Percentiles rank a stretch among this genome's conserved stretches.
phyloP scores from a whole-genome alignment of 495 filamentous ascomycete genomes.

The Xanthoparmelia taractica region DNA sequence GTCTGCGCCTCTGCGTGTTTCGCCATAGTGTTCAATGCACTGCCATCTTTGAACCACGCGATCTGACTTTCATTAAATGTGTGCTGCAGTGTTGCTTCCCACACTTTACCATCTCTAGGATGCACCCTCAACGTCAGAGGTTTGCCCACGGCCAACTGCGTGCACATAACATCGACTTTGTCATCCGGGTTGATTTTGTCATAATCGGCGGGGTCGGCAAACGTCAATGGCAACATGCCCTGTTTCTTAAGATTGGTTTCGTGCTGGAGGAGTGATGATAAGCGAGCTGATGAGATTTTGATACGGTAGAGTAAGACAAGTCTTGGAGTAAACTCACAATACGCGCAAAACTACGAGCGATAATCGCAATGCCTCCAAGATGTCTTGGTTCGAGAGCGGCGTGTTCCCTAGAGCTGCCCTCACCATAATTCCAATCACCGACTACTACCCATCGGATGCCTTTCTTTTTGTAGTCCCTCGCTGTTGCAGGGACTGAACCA shows the following conservation, averaged over 20 bases:
- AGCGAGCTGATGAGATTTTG: not conserved
- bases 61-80: slow-evolving; percentile 97
- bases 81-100: slow-evolving; percentile 77
- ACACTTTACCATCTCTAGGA: slow-evolving; percentile 64
- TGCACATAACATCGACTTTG: slow-evolving; percentile 84
- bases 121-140: slow-evolving; percentile 87
- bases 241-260: slow-evolving; percentile 99
- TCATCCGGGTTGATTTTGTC: slow-evolving; percentile 92
- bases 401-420: slow-evolving; percentile 95
- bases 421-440: slow-evolving; percentile 99
- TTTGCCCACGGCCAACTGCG: slow-evolving; percentile 86
- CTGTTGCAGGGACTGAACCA: slow-evolving; percentile 84
- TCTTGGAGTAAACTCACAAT: slow-evolving; percentile 47
- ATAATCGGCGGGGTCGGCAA: slow-evolving; percentile 90
- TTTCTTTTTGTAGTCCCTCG: slow-evolving; percentile 97
- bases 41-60: slow-evolving; percentile 96
- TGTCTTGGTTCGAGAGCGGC: slow-evolving; percentile 96
- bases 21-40: slow-evolving; percentile 96
- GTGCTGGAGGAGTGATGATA: slow-evolving; percentile 44
- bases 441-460: slow-evolving; percentile 95
- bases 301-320: not conserved
- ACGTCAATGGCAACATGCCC: slow-evolving; percentile 97
- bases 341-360: slow-evolving; percentile 92
- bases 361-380: slow-evolving; percentile 94
- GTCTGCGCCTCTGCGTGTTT: slow-evolving; percentile 42